These are phyloP conservation scores for Erodium trifolium DNA, from an alignment of 441 rosid genomes.

Conservation along the genomic window DNA sequence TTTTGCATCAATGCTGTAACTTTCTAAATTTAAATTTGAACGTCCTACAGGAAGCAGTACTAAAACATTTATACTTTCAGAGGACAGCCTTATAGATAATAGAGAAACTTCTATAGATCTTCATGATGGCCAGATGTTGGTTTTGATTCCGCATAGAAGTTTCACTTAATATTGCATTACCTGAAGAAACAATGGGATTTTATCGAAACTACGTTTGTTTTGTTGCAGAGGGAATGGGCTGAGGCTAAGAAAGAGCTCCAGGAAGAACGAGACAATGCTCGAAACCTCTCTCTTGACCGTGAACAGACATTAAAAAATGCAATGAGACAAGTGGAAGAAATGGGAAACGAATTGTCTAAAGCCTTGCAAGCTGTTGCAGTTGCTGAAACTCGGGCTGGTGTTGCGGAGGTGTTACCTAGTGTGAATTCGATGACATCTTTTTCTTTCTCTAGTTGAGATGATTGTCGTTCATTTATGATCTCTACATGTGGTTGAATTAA, in stretches of 20 bases:
- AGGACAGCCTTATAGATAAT: background rate
- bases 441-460: background rate
- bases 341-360: constrained; percentile 67
- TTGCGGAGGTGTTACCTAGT: constrained; percentile 58
- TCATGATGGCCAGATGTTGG: background rate
- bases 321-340: constrained; percentile 79
- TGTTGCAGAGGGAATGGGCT: constrained; percentile 83
- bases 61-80: background rate
- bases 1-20: background rate
- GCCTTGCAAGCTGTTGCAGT: constrained; percentile 67
- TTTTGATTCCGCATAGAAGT: background rate
- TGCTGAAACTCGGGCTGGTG: constrained; percentile 83
- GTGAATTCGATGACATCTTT: background rate
- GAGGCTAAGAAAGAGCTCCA: constrained; percentile 85
- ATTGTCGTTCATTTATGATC: background rate
- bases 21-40: background rate
- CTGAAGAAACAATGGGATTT: background rate
- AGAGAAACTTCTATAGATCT: background rate
- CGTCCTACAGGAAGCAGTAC: background rate
- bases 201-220: background rate
- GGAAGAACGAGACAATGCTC: constrained; percentile 69
- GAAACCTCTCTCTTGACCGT: constrained; percentile 53
- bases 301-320: constrained; percentile 65
- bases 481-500: background rate
- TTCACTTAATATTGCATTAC: background rate